A percentile compares a stretch with the other conserved stretches of the same genome.
Conservation (phyloP, 2,329 filamentous ascomycete genomes). For the Fonsecaea multimorphosa region DNA sequence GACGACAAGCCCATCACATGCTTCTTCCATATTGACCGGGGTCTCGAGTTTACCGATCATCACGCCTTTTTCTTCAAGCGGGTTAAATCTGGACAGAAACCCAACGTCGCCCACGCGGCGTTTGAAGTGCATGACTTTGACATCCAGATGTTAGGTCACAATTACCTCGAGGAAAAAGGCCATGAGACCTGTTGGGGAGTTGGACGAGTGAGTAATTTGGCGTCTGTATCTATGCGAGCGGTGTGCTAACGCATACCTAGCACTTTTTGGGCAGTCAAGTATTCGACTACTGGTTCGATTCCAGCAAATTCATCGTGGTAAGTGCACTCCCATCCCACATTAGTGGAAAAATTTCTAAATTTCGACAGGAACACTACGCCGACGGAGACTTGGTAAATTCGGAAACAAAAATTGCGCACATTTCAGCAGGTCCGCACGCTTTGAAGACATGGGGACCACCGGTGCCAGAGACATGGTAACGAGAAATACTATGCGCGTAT, state of each 20-base stretch:
- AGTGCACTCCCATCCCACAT: neutral
- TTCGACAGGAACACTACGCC: neutral
- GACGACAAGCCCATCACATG: neutral
- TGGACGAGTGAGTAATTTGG: neutral
- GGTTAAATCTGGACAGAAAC: neutral
- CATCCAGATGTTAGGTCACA: neutral
- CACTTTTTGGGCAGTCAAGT: neutral
- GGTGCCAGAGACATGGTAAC: too few species aligned
- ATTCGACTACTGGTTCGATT: neutral
- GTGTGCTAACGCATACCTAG: neutral
- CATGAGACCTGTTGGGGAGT: neutral
- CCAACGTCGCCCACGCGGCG: neutral
- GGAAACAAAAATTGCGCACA: neutral
- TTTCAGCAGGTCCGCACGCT: neutral
- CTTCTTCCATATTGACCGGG: neutral
- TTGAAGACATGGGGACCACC: neutral
- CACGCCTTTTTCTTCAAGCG: neutral
- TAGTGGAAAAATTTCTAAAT: too few species aligned
- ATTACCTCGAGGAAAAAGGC: neutral
- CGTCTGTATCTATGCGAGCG: neutral
- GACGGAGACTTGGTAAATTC: neutral
- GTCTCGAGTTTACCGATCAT: neutral
- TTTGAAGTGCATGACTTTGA: neutral
- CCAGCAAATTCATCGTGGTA: neutral
- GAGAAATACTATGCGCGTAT: too few species aligned